These are phyloP conservation scores for Tripterygium wilfordii DNA, from an alignment of 177 flowering plant genomes.

Conservation along the genomic window DNA sequence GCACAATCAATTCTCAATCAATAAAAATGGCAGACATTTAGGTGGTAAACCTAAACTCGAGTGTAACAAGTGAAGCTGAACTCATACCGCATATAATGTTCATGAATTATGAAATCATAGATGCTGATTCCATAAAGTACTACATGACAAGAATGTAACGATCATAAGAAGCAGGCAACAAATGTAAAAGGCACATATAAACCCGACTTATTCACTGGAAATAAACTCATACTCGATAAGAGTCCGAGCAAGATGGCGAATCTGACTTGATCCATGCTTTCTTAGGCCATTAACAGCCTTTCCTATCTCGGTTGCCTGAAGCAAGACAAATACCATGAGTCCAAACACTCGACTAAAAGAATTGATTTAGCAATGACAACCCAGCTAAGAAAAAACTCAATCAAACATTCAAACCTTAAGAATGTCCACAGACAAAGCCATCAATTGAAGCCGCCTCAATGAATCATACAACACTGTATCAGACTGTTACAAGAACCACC, in stretches of 20 bases:
- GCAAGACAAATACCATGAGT: conserved; percentile 4
- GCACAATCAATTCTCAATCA: no score
- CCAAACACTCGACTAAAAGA: neutral
- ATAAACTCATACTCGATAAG: conserved; percentile 50
- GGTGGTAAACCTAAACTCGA: no score
- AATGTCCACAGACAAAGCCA: conserved; percentile 64
- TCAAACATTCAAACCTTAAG: conserved; percentile 42
- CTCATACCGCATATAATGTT: no score
- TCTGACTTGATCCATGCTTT: conserved; percentile 58
- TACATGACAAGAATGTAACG: neutral
- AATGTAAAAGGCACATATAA: neutral
- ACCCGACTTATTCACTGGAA: neutral
- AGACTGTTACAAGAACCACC: conserved; percentile 41
- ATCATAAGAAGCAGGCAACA: no score
- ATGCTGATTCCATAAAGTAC: no score
- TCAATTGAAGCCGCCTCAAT: conserved; percentile 76
- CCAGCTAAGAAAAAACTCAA: neutral
- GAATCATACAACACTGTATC: conserved; percentile 57
- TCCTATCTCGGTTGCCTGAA: conserved; percentile 90
- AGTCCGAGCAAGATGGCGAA: conserved; percentile 46
- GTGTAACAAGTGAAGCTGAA: no score
- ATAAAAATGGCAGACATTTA: no score
- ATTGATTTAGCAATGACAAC: conserved; percentile 2
- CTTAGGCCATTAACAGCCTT: conserved; percentile 74
- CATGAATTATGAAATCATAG: no score